Percentiles rank a stretch among this genome's conserved stretches.
Conservation (phyloP, 1,284 basidiomycete species). For the Fomitopsis betulina region DNA sequence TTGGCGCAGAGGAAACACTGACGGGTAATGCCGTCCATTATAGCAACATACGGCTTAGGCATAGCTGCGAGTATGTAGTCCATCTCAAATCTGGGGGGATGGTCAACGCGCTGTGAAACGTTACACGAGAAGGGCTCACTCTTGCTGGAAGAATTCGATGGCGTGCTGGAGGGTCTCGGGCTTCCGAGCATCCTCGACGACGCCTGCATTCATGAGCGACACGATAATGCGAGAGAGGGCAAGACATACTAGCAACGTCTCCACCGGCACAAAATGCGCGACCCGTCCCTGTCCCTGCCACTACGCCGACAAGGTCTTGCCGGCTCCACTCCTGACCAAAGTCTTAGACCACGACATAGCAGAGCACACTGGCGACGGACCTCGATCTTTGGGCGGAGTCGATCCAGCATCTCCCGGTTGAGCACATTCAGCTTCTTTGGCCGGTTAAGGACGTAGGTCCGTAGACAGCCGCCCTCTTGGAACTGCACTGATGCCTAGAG, state of each 20-base stretch:
- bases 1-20: slow-evolving; percentile 28
- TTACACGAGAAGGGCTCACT: slow-evolving; percentile 45
- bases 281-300: slow-evolving; percentile 77
- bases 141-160: slow-evolving; percentile 85
- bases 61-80: slow-evolving; percentile 83
- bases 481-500: slow-evolving; percentile 60
- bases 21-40: slow-evolving; percentile 93
- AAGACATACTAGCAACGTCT: slow-evolving; percentile 79
- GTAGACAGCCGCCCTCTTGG: slow-evolving; percentile 57
- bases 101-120: neutral
- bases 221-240: slow-evolving; percentile 6
- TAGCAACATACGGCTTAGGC: slow-evolving; percentile 82
- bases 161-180: slow-evolving; percentile 55
- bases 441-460: slow-evolving; percentile 80
- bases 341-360: neutral
- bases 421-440: slow-evolving; percentile 86
- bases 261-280: slow-evolving; percentile 94
- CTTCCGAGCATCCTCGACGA: slow-evolving; percentile 46
- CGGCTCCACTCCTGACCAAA: slow-evolving; percentile 70
- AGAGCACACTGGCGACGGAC: slow-evolving; percentile 32
- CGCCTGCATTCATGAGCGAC: slow-evolving; percentile 36
- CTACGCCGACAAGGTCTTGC: slow-evolving; percentile 69
- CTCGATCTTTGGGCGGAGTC: slow-evolving; percentile 71
- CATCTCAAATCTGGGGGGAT: slow-evolving; percentile 68
- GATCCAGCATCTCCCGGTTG: slow-evolving; percentile 77